phyloP scores from a whole-genome alignment of 805 yeast genomes.

The Huiozyma sinensis region DNA sequence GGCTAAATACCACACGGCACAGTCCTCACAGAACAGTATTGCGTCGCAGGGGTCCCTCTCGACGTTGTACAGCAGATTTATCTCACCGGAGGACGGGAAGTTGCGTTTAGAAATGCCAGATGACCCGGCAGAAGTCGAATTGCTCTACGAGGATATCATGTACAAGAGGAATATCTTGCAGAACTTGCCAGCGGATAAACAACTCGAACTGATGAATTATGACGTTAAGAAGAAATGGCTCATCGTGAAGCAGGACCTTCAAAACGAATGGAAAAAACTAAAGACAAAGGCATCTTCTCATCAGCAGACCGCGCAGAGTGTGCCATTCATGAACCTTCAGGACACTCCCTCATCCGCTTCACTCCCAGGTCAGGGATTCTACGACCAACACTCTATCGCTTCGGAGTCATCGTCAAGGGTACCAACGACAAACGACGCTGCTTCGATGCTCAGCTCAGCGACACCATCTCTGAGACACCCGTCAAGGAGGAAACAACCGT shows the following conservation, averaged over 20 bases:
- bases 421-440: too few species aligned
- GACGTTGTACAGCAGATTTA: conserved; percentile 6
- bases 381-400: not conserved
- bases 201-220: conserved; percentile 64
- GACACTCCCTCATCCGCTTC: not conserved
- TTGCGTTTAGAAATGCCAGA: conserved; percentile 52
- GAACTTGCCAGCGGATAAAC: conserved; percentile 58
- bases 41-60: conserved; percentile 19
- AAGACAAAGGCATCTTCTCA: conserved; percentile 22
- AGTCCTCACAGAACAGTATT: conserved; percentile 16
- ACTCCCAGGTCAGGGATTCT: not conserved
- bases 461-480: too few species aligned
- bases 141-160: conserved; percentile 71
- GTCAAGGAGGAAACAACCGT: not conserved
- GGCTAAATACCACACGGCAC: conserved; percentile 21
- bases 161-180: conserved; percentile 64
- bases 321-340: not conserved
- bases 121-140: conserved; percentile 55
- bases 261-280: conserved; percentile 58
- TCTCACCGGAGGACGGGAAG: conserved; percentile 24
- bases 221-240: conserved; percentile 80
- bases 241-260: conserved; percentile 76
- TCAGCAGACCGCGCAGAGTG: not conserved
- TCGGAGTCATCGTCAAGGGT: not conserved
- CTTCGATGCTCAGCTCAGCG: too few species aligned